A percentile compares a stretch with the other conserved stretches of the same genome.
phyloP scores from a whole-genome alignment of 2,329 filamentous ascomycete genomes.

The Aureobasidium melanogenum region DNA sequence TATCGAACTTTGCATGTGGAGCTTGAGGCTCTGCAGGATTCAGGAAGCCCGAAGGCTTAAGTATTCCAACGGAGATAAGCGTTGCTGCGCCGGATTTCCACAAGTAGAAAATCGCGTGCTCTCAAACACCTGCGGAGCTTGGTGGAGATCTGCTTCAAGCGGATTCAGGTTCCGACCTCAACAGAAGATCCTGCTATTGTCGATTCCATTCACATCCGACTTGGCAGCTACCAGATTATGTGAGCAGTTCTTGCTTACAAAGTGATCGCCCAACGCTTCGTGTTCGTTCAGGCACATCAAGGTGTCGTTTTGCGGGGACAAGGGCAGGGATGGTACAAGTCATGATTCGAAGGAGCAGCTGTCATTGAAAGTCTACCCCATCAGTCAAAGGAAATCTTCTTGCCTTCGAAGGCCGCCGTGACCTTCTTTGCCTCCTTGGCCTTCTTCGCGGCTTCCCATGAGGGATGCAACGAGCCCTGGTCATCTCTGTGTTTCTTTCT shows the following conservation, averaged over 20 bases:
- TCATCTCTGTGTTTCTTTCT: slow-evolving; percentile 35
- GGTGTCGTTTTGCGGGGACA: not conserved
- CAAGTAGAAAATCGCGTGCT: not conserved
- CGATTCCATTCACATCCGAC: not conserved
- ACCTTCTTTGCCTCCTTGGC: slow-evolving; percentile 46
- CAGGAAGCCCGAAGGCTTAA: not conserved
- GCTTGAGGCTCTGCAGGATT: not conserved
- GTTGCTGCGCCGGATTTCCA: not conserved
- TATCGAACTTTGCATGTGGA: not conserved
- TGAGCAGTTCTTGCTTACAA: slow-evolving; percentile 8
- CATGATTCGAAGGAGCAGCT: not conserved
- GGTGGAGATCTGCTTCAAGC: not conserved
- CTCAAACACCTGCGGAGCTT: not conserved
- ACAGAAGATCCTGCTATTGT: not conserved
- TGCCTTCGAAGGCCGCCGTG: slow-evolving; percentile 45
- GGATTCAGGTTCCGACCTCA: not conserved
- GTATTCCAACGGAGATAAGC: not conserved
- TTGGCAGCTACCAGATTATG: slow-evolving; percentile 1
- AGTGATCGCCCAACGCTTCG: not conserved
- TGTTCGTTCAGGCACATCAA: not conserved
- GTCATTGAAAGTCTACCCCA: not conserved
- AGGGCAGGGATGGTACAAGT: too few species aligned
- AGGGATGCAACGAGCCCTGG: slow-evolving; percentile 50
- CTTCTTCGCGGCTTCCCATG: slow-evolving; percentile 54
- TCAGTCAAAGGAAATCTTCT: slow-evolving; percentile 55